Evolutionary conservation across 1,284 basidiomycete species (phyloP).

Genomic region (Cryptococcus hybrid): DNA sequence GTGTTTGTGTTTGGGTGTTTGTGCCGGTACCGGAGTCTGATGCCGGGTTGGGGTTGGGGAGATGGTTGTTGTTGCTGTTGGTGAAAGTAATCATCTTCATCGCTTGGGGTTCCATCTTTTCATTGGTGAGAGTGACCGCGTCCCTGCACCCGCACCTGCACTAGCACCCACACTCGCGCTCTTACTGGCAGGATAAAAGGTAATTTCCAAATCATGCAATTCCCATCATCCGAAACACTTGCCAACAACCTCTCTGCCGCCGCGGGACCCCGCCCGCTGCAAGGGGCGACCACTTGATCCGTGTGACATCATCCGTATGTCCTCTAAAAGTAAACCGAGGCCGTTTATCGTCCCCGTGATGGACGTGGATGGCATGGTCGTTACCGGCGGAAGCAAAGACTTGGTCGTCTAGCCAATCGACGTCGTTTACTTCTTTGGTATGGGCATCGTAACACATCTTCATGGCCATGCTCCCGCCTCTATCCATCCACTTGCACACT

Average conservation of each 20-base stretch:
- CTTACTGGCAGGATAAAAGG: conserved; percentile 29
- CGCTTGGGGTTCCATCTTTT: conserved; percentile 9
- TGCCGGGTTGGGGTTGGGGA: too few species aligned
- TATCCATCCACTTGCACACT: conserved; percentile 19
- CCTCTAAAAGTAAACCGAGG: conserved; percentile 41
- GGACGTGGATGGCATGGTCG: conserved; percentile 42
- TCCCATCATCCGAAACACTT: conserved; percentile 41
- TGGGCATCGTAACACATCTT: conserved; percentile 33
- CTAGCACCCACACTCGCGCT: background rate
- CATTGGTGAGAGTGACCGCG: conserved; percentile 10
- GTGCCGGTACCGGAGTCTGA: background rate
- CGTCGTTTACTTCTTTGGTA: conserved; percentile 46
- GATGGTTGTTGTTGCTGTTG: too few species aligned
- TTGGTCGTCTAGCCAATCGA: conserved; percentile 47
- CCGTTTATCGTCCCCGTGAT: conserved; percentile 32
- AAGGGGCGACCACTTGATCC: conserved; percentile 37
- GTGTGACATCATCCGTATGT: conserved; percentile 44
- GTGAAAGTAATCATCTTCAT: conserved; percentile 23
- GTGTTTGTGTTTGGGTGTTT: too few species aligned
- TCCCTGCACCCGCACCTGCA: background rate
- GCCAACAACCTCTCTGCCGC: conserved; percentile 28
- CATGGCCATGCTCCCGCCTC: conserved; percentile 22
- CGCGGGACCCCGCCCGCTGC: too few species aligned
- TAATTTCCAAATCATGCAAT: conserved; percentile 40
- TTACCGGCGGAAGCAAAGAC: conserved; percentile 45